A percentile compares a stretch with the other conserved stretches of the same genome.
Evolutionary conservation across 75 land plant species (phyloP).

Genomic region (Cupressus sempervirens): DNA sequence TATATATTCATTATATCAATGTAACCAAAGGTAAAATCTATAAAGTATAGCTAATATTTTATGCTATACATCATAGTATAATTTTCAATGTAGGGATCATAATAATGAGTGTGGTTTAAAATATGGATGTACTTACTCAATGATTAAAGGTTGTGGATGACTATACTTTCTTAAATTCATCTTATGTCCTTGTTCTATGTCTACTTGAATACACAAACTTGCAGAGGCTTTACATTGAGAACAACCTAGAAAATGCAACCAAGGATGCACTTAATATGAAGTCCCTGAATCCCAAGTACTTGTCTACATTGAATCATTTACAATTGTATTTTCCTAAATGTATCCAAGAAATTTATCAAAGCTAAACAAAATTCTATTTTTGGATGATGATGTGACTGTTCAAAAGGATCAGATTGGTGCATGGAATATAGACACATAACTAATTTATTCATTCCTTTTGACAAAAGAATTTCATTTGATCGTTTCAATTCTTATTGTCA

Average conservation of each 20-base stretch:
- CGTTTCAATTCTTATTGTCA: no score
- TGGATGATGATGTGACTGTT: conserved; percentile 73
- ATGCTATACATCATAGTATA: no score
- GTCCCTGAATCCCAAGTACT: conserved; percentile 60
- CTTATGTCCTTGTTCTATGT: conserved; percentile 54
- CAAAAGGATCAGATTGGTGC: conserved; percentile 57
- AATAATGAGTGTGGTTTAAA: conserved; percentile 66
- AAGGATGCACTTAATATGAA: conserved; percentile 67
- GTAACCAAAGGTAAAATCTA: no score
- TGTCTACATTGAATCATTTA: conserved; percentile 58
- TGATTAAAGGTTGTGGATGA: conserved; percentile 50
- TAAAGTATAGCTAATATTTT: no score
- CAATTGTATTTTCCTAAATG: conserved; percentile 62
- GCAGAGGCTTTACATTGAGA: conserved; percentile 53
- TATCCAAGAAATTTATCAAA: no score
- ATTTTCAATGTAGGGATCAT: no score
- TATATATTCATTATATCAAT: no score
- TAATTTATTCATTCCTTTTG: no score
- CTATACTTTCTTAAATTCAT: conserved; percentile 52
- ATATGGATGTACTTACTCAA: conserved; percentile 40
- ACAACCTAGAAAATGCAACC: conserved; percentile 60
- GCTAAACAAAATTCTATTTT: conserved; percentile 48
- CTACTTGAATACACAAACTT: conserved; percentile 61
- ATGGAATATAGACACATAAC: conserved; percentile 66
- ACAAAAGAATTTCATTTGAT: no score